phyloP scores from a whole-genome alignment of 2,329 filamentous ascomycete genomes.

The Fusarium cyanostomum region DNA sequence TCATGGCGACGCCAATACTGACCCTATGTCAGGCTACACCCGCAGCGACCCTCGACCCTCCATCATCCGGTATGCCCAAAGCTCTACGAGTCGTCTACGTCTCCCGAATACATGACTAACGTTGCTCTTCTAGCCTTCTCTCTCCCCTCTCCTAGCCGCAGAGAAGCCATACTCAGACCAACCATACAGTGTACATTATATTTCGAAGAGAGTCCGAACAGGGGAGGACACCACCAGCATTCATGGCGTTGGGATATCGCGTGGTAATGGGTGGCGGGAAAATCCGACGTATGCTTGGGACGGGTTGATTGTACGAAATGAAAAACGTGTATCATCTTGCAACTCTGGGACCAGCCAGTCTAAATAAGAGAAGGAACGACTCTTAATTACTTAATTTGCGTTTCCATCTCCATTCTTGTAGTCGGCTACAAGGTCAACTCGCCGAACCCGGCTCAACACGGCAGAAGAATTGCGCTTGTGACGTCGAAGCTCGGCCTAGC shows the following conservation, averaged over 20 bases:
- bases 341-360: conserved; percentile 3
- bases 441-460: conserved; percentile 16
- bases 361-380: conserved; percentile 28
- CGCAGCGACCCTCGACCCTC: conserved; percentile 91
- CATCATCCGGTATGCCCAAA: conserved; percentile 61
- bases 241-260: conserved; percentile 39
- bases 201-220: conserved; percentile 16
- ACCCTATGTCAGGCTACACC: conserved; percentile 76
- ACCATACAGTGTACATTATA: conserved; percentile 41
- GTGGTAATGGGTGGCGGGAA: conserved; percentile 29
- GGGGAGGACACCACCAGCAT: conserved; percentile 35
- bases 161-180: conserved; percentile 15
- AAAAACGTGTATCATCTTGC: conserved; percentile 40
- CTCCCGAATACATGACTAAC: conserved; percentile 34
- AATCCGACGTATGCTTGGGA: conserved; percentile 31
- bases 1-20: conserved; percentile 35
- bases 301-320: conserved; percentile 36
- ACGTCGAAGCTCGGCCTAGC: conserved; percentile 31
- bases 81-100: neutral
- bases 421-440: neutral
- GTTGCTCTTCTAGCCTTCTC: conserved; percentile 59
- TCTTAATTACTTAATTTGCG: conserved; percentile 32
- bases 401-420: neutral
- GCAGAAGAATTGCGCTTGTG: conserved; percentile 25
- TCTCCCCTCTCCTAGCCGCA: conserved; percentile 68